Conservation (phyloP, 1,139 yeast genomes). For the Meyerozyma guilliermondii region DNA sequence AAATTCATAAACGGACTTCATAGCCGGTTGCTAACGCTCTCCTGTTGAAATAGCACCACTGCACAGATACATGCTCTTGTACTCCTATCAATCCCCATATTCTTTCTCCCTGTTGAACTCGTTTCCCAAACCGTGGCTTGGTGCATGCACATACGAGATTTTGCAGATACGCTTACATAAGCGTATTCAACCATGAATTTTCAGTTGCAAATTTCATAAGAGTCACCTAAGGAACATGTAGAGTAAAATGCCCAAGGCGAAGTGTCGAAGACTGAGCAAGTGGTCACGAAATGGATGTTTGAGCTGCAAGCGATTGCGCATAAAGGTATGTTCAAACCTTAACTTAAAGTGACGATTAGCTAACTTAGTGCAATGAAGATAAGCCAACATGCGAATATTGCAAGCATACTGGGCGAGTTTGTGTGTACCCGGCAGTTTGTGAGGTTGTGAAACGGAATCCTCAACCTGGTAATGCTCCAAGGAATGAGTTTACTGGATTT, state of each 20-base stretch:
- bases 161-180: no score
- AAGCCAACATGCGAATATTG: constrained; percentile 39
- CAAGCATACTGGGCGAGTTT: constrained; percentile 22
- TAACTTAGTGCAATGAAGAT: constrained; percentile 1
- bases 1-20: no score
- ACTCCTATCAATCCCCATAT: no score
- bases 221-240: background rate
- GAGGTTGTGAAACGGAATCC: no score
- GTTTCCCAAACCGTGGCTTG: no score
- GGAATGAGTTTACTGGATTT: background rate
- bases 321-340: constrained; percentile 3
- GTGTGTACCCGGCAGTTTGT: constrained; percentile 28
- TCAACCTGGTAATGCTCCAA: background rate
- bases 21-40: no score
- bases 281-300: constrained; percentile 7
- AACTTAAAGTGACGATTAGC: background rate
- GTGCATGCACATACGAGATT: no score
- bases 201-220: background rate
- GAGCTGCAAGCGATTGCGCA: constrained; percentile 10
- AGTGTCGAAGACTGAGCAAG: background rate
- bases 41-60: no score
- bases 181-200: background rate
- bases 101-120: no score
- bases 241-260: background rate
- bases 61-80: no score